Base-by-base conservation (phyloP, 2,329 filamentous ascomycete genomes). In the Talaromyces pinophilus region DNA sequence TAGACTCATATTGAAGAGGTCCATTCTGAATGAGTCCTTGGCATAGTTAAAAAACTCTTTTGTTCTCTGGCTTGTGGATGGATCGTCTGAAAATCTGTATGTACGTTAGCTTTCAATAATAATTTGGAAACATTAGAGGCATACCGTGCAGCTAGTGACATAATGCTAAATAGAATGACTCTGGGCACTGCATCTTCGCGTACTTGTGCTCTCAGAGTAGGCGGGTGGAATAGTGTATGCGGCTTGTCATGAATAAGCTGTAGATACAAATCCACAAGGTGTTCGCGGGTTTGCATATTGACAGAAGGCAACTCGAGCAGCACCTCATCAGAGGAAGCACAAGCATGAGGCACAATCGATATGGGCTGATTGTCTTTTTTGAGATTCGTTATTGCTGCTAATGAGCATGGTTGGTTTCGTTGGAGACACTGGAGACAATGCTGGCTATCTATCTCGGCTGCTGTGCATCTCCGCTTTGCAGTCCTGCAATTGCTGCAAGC, bases 231-330 rank as follows among this genome's bases (percentile, higher is more conserved):
- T 17, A 63, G 30, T n/a, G 61, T 63, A 25, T 63, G 61, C 5
- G 61, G 61, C 48, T 63, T 63, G 48, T 63, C 61, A 54, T 63
- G 61, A 38, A 63, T 63, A 35, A 57, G 54, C 19, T 40, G 46
- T n/a, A 63, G 61, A 44, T 63, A 63, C 50, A 63, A 44, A 15
- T 57, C 62, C 19, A 63, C 50, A 17, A 46, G 38, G 15, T 63
- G 50, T 52, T 55, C 62, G 25, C 62, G 62, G 10, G n/a, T 44
- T 63, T 30, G 19, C 10, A 55, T 19, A 17, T 57, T 22, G 42
- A 63, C 62, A 3, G 25, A 25, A 17, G 46, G 40, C 13, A 17
- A 30, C 13, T 40, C 48, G 25, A 52, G 48, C 6, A 52, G 17
- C 15, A 11, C 48, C 15, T 42, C 5, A 10, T 35, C 25, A 25